phyloP scores from a whole-genome alignment of 176 grass and related monocot species.

The Luzula sylvatica region DNA sequence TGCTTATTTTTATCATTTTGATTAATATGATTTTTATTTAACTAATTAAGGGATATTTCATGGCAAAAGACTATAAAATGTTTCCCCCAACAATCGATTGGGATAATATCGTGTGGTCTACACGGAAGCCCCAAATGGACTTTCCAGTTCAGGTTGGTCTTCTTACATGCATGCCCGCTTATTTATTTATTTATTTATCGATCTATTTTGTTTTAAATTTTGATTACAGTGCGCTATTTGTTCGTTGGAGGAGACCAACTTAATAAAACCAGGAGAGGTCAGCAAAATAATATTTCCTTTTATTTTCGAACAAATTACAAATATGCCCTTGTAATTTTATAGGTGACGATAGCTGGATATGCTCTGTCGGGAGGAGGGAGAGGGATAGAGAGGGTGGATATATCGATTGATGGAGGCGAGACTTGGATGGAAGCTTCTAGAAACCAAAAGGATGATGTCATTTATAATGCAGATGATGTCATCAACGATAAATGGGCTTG shows the following conservation, averaged over 20 bases:
- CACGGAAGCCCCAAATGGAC: slow-evolving; percentile 40
- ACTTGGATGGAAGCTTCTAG: slow-evolving; percentile 39
- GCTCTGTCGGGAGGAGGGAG: slow-evolving; percentile 37
- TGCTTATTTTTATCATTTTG: slow-evolving; percentile 1
- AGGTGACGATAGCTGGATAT: slow-evolving; percentile 34
- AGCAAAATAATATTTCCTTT: background rate
- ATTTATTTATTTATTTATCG: background rate
- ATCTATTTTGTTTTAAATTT: slow-evolving; percentile 3
- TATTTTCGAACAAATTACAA: slow-evolving; percentile 1
- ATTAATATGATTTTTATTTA: background rate
- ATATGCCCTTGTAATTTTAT: background rate
- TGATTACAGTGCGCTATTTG: slow-evolving; percentile 29
- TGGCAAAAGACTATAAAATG: slow-evolving; percentile 57
- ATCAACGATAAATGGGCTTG: slow-evolving; percentile 45
- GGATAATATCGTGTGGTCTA: slow-evolving; percentile 48
- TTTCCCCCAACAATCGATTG: slow-evolving; percentile 43
- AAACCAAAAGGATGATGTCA: slow-evolving; percentile 21
- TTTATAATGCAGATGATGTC: slow-evolving; percentile 32
- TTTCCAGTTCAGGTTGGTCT: slow-evolving; percentile 45
- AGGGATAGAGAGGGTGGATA: slow-evolving; percentile 43
- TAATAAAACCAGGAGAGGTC: slow-evolving; percentile 26
- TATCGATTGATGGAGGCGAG: slow-evolving; percentile 37
- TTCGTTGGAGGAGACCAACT: slow-evolving; percentile 28
- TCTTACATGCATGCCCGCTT: background rate
- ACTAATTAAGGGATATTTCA: slow-evolving; percentile 36